A percentile compares a stretch with the other conserved stretches of the same genome.
Evolutionary conservation across 352 stramenopile genomes (phyloP).

Genomic region (Discostella stelligera): DNA sequence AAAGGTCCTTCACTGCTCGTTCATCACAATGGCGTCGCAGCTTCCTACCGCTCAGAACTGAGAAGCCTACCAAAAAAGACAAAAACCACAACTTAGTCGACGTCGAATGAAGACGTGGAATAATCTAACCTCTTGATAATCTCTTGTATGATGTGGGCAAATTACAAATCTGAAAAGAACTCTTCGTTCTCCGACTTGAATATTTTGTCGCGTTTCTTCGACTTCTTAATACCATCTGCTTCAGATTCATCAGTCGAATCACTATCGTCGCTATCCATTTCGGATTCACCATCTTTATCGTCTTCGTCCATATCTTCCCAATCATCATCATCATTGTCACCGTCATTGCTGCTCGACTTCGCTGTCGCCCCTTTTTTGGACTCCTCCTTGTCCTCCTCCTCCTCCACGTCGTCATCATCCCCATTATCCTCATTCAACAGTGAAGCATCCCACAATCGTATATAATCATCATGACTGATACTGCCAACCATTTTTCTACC

Average conservation of each 20-base stretch:
- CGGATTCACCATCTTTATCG: constrained; percentile 30
- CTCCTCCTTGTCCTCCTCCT: constrained; percentile 43
- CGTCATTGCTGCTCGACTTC: constrained; percentile 4
- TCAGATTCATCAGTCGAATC: constrained; percentile 44
- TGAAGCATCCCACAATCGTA: constrained; percentile 93
- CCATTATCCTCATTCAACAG: constrained; percentile 90
- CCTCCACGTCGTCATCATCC: constrained; percentile 79
- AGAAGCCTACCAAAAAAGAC: no score
- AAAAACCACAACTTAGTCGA: not conserved
- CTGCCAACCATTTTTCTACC: constrained; percentile 90
- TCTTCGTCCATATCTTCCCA: constrained; percentile 68
- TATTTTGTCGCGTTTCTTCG: constrained; percentile 56
- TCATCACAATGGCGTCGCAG: no score
- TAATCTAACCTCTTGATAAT: not conserved
- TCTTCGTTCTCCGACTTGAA: constrained; percentile 81
- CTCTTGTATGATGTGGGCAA: not conserved
- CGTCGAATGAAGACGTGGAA: not conserved
- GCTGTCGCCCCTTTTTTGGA: not conserved
- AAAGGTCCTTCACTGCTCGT: no score
- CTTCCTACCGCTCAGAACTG: no score
- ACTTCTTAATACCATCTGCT: constrained; percentile 42
- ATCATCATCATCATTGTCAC: constrained; percentile 56
- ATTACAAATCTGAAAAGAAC: constrained; percentile 84
- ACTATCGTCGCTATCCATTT: constrained; percentile 40
- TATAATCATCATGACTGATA: constrained; percentile 91